Percentiles rank a stretch among this genome's conserved stretches.
Conservation (phyloP, 257 asterid genomes). For the Petunia axillaris region DNA sequence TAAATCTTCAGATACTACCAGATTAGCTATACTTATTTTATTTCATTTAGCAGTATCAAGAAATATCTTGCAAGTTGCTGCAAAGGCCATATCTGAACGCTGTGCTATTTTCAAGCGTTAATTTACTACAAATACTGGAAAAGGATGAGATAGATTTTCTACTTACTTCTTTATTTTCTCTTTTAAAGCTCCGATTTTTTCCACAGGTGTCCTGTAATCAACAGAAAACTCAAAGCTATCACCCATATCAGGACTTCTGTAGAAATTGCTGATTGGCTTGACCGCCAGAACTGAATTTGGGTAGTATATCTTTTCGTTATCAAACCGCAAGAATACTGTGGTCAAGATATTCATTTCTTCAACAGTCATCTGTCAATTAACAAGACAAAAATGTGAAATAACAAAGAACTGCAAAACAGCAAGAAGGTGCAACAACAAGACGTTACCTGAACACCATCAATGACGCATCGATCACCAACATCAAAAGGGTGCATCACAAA, state of each 20-base stretch:
- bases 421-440: neutral
- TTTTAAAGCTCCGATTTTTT: conserved; percentile 71
- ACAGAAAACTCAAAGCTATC: conserved; percentile 72
- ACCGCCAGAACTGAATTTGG: conserved; percentile 83
- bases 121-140: neutral
- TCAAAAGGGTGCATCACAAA: conserved; percentile 92
- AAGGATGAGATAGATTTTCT: neutral
- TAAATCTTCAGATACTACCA: conserved; percentile 4
- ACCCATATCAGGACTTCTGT: conserved; percentile 93
- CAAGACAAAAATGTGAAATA: conserved; percentile 6
- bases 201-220: conserved; percentile 73
- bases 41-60: neutral
- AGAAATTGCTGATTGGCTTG: conserved; percentile 84
- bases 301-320: conserved; percentile 69
- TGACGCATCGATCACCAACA: conserved; percentile 86
- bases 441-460: conserved; percentile 81
- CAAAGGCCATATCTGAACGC: neutral
- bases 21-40: neutral
- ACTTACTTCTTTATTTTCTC: conserved; percentile 69
- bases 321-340: conserved; percentile 64
- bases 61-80: neutral
- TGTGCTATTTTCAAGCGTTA: neutral
- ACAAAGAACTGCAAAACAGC: conserved; percentile 17
- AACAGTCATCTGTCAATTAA: conserved; percentile 63
- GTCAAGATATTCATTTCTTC: conserved; percentile 90